Base-by-base conservation (phyloP, 768 basidiomycete species). In the Rhodotorula toruloides region DNA sequence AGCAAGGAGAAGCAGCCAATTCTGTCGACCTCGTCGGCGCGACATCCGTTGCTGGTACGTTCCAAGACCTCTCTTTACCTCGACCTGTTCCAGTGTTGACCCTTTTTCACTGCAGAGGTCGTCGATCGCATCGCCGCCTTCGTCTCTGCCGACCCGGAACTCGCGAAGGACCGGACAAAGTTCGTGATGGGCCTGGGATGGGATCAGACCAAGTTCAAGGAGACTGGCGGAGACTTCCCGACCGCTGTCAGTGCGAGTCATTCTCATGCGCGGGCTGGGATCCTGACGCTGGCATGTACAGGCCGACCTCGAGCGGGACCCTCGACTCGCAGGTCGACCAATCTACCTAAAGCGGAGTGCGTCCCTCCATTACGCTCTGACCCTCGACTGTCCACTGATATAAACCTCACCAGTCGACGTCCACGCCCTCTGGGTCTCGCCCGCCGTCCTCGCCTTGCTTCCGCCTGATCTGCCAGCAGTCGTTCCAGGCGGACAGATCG, bases 181-280 rank as follows among this genome's bases (percentile, higher is more conserved):
- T 96, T 90, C 90, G 83, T 96, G 47, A 80, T 86, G 71, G 92
- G 91, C 17, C 83, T 87, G 80, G 93, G 93, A 9, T 98, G 93
- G 92, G 90, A 98, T 74, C 91, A 98, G 77, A 94, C 88, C 36
- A 61, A 72, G 14, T 82, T 77, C 73, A 48, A 74, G 1, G 72
- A 56, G 25, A 58, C 58, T n/a, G 27, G 79, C 17, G 76, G 79
- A 14, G 75, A 80, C 31, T 92, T 90, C 69, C 91, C 91, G 4
- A 85, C 82, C 39, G 86, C 88, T 2, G 90, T 89, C 72, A 34
- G 82, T 74, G 19, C 44, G 11, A 40, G 71, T 16, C 1, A 36
- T 0, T 16, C 11, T 63, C 58, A 50, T 2, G 27, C 17, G 12
- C 31, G 54, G 9, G 37, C 63, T 34, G 54, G 43, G 36, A 32